Evolutionary conservation across 805 yeast genomes (phyloP), one percentile per base, ranked within the genome.

Genomic region (Myxozyma neglecta): DNA sequence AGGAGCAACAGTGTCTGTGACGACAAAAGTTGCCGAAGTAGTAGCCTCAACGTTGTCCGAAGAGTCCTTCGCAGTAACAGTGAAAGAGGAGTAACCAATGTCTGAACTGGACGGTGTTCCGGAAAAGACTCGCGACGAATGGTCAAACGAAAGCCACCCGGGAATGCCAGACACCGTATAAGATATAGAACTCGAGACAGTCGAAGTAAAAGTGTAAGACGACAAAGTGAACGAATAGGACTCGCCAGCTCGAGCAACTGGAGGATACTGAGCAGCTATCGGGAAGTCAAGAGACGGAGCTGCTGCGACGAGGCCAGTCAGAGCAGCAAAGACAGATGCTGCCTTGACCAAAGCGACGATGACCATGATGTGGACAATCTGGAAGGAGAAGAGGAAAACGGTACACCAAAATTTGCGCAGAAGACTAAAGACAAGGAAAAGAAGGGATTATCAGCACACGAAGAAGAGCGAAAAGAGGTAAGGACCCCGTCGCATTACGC

Each of bases 181-280:
- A 6, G 77, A 60, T 42, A 91, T 79, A 7, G 74, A 55, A 18
- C 78, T 79, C 29, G 74, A 75, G 52, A 76, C 72, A 1, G 79
- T 72, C n/a, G 70, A 42, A 1, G 84, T 79, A 73, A 83, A 90
- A 1, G 98, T 93, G 68, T 85, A 84, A 61, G 82, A 76, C 57
- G 91, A 86, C 46, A 93, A 75, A 42, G 86, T 80, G 74, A 89
- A 93, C 18, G 76, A 68, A 75, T 87, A 93, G 1, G 72, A 68
- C 68, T 83, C 79, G 61, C 83, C 83, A 14, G 84, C 83, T 60
- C 96, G 80, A 4, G 96, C 98, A 13, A 94, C 89, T 39, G 90
- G 87, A 5, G 98, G 98, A 24, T 86, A 80, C 75, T 93, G 99
- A 71, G 85, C 85, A 66, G 81, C 75, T 71, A 91, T 84, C n/a